Evolutionary conservation across 108 stramenopile genomes (phyloP), one percentile per base, ranked within the genome.

Genomic region (Nitzschia palea): DNA sequence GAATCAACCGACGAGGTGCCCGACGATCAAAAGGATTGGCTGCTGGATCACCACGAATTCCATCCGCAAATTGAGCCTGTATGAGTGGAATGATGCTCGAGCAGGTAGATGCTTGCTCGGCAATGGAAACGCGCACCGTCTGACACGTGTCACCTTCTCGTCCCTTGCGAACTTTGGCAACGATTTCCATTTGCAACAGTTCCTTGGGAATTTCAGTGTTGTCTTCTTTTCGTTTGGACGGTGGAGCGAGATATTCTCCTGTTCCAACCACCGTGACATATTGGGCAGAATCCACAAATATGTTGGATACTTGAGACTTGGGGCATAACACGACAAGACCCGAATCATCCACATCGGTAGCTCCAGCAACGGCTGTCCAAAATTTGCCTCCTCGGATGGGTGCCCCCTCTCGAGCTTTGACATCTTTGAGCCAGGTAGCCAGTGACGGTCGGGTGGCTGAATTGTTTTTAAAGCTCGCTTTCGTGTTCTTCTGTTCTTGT

Each of bases 331-430:
- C 53, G 1, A 92, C 84, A 43, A 89, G 57, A 17, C 90, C 90
- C 14, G 86, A 83, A 67, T 92, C 90, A 71, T 92, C 90, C 0
- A 89, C 83, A 23, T 87, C 83, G 2, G 76, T 76, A 10, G 90
- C 90, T 35, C 90, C 90, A 0, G 90, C 86, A 2, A 87, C 32
- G 28, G 87, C 90, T 0, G 78, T 79, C 90, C 90, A 92, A 68
- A 83, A 79, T n/a, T 87, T 92, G 0, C 90, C 90, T 34, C 90
- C 90, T 36, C 83, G 80, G 65, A 92, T 84, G 32, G 87, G 86
- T 14, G 55, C 79, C 25, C 87, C 87, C 40, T 87, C 84, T 3
- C 70, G 45, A 8, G 78, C 80, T 57, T 86, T 86, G 15, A 70
- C 54, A 42, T 89, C 79, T 71, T 92, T 92, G 23, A 92, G 76